Conservation (phyloP, 2,329 filamentous ascomycete genomes). For the Coccinonectria pachysandricola region DNA sequence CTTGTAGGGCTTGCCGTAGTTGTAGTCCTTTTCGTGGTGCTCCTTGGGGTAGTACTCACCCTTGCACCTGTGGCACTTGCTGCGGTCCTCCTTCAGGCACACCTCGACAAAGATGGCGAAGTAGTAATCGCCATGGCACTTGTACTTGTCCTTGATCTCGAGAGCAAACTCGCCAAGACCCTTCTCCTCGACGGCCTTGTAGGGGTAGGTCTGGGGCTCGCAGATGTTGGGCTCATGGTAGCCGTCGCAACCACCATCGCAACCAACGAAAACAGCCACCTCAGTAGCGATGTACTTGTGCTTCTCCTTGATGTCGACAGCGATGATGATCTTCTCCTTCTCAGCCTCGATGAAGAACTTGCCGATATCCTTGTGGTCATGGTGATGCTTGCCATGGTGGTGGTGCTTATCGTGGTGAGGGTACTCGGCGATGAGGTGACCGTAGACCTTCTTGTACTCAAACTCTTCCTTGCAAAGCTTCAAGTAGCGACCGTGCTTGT, state of each 20-base stretch:
- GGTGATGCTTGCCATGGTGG: not conserved
- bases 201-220: constrained; percentile 11
- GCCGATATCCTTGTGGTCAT: constrained; percentile 5
- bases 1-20: not conserved
- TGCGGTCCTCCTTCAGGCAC: constrained; percentile 8
- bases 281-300: constrained; percentile 7
- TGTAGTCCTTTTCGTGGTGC: not conserved
- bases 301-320: constrained; percentile 7
- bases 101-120: constrained; percentile 16
- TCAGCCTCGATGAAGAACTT: constrained; percentile 10
- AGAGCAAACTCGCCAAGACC: constrained; percentile 11
- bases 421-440: too few relatives aligned
- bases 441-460: constrained; percentile 6
- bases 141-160: constrained; percentile 12
- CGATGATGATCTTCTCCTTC: constrained; percentile 10
- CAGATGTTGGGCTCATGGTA: constrained; percentile 11
- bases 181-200: constrained; percentile 9
- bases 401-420: not conserved
- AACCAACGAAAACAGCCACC: constrained; percentile 8
- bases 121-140: constrained; percentile 14
- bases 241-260: constrained; percentile 7
- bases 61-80: constrained; percentile 6
- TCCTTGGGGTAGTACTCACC: not conserved
- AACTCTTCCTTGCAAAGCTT: constrained; percentile 8
- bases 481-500: constrained; percentile 10